Evolutionary conservation across 2,329 filamentous ascomycete species (phyloP).

Genomic region (Pyrenochaeta sp.): DNA sequence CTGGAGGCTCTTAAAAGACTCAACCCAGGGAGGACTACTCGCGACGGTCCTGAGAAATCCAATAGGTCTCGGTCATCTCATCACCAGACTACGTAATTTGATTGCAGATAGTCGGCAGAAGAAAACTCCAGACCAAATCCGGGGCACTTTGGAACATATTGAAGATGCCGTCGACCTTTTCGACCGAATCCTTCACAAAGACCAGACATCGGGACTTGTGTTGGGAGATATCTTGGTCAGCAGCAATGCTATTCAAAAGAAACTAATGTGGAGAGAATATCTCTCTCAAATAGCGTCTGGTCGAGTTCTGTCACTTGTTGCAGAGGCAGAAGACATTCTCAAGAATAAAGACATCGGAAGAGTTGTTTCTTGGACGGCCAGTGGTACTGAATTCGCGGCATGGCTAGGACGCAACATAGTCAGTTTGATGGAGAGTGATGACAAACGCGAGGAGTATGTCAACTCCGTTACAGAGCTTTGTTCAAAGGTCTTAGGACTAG

Average conservation of each 20-base stretch:
- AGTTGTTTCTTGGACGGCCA: slow-evolving; percentile 65
- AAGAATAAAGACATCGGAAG: slow-evolving; percentile 40
- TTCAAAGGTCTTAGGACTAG: slow-evolving; percentile 71
- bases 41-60: slow-evolving; percentile 74
- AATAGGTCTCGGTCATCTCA: slow-evolving; percentile 77
- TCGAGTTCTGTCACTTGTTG: slow-evolving; percentile 64
- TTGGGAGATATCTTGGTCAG: slow-evolving; percentile 55
- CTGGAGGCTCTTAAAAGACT: slow-evolving; percentile 63
- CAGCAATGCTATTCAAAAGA: slow-evolving; percentile 54
- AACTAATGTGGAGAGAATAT: slow-evolving; percentile 69
- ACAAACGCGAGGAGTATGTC: slow-evolving; percentile 44
- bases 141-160: slow-evolving; percentile 42
- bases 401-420: slow-evolving; percentile 76
- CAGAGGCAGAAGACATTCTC: slow-evolving; percentile 64
- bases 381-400: slow-evolving; percentile 68
- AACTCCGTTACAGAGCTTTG: slow-evolving; percentile 52
- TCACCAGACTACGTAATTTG: slow-evolving; percentile 72
- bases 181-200: slow-evolving; percentile 52
- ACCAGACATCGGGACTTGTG: slow-evolving; percentile 52
- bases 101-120: slow-evolving; percentile 51
- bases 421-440: slow-evolving; percentile 52
- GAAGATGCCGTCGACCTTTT: slow-evolving; percentile 55
- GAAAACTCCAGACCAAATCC: slow-evolving; percentile 40
- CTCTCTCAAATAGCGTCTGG: slow-evolving; percentile 66
- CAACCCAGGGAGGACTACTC: slow-evolving; percentile 53